phyloP scores from a whole-genome alignment of 1,284 basidiomycete species.

The Rhodotorula mucilaginosa region DNA sequence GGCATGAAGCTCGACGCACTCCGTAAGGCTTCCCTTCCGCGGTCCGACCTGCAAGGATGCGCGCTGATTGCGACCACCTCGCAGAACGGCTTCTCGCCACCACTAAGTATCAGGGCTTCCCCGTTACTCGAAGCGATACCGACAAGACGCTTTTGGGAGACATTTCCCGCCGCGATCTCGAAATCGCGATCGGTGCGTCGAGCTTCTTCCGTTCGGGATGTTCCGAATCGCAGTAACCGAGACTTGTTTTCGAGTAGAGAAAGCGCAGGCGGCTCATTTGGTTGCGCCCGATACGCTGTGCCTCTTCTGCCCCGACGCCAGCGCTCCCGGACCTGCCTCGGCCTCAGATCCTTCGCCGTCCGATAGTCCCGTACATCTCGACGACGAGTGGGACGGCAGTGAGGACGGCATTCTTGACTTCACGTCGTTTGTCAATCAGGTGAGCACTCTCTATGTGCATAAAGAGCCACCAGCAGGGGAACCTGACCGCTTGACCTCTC shows the following conservation, averaged over 20 bases:
- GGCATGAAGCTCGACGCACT: slow-evolving; percentile 76
- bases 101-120: slow-evolving; percentile 84
- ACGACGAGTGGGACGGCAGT: slow-evolving; percentile 41
- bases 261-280: slow-evolving; percentile 63
- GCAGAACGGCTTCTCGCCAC: slow-evolving; percentile 66
- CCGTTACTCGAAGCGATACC: slow-evolving; percentile 63
- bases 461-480: too few relatives aligned
- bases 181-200: slow-evolving; percentile 73
- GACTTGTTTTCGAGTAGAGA: slow-evolving; percentile 56
- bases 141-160: slow-evolving; percentile 74
- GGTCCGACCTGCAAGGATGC: neutral
- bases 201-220: neutral
- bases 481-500: neutral
- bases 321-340: neutral
- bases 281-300: slow-evolving; percentile 67
- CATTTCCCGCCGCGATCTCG: slow-evolving; percentile 79
- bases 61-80: neutral
- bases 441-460: slow-evolving; percentile 47
- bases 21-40: slow-evolving; percentile 56
- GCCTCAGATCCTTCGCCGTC: neutral
- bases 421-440: slow-evolving; percentile 89
- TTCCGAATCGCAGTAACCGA: neutral
- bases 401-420: slow-evolving; percentile 60
- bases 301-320: slow-evolving; percentile 56
- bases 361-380: slow-evolving; percentile 4